Percentiles rank a stretch among this genome's conserved stretches.
These are phyloP conservation scores for Citropsis articulata DNA, from an alignment of 345 rosid species.

Conservation along the genomic window DNA sequence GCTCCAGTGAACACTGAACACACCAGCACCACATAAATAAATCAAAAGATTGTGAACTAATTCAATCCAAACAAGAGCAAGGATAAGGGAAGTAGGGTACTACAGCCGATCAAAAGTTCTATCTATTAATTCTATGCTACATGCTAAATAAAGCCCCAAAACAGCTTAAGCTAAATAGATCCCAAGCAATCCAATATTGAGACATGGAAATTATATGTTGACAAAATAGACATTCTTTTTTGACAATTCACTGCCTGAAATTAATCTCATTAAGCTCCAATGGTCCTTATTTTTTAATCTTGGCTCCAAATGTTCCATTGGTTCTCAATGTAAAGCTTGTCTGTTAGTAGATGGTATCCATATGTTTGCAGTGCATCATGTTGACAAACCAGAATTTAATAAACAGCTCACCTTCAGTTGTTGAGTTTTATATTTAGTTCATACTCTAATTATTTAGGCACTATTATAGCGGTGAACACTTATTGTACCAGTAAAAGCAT, in stretches of 20 bases:
- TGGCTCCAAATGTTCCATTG: not conserved
- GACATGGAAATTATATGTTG: not conserved
- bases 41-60: conserved; percentile 8
- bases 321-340: not conserved
- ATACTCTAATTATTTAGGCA: not conserved
- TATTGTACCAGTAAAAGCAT: not conserved
- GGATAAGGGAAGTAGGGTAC: not conserved
- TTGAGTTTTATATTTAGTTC: not conserved
- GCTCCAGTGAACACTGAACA: conserved; percentile 89
- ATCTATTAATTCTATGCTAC: not conserved
- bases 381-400: not conserved
- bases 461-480: not conserved
- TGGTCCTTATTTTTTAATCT: not conserved
- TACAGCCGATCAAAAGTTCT: not conserved
- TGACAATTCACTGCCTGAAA: no score
- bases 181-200: not conserved
- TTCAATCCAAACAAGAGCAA: conserved; percentile 1
- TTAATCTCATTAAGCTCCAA: not conserved
- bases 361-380: not conserved
- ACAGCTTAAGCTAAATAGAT: not conserved
- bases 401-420: not conserved
- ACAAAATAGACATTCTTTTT: not conserved
- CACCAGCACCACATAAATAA: conserved; percentile 18
- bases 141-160: not conserved
- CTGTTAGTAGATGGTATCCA: not conserved